Conservation (phyloP, 176 grass and related monocot genomes). For the Rhynchospora tenuis region DNA sequence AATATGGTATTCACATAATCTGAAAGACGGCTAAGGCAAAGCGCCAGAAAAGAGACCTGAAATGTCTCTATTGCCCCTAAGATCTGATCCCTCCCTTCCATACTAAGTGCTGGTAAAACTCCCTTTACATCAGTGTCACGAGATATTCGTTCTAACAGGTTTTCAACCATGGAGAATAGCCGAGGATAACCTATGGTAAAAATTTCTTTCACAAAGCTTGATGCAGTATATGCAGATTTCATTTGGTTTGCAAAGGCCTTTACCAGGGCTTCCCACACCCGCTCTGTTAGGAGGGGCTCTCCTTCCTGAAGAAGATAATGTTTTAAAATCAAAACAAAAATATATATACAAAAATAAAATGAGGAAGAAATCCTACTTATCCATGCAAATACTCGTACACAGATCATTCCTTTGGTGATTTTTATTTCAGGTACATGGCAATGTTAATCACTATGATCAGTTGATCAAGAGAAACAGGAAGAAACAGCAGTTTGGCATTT, state of each 20-base stretch:
- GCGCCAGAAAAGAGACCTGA: slow-evolving; percentile 71
- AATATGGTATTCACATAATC: slow-evolving; percentile 98
- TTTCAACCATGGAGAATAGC: slow-evolving; percentile 84
- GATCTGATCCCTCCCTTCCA: slow-evolving; percentile 74
- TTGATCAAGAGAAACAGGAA: neutral
- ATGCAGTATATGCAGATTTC: slow-evolving; percentile 83
- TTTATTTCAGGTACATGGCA: neutral
- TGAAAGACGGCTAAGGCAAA: slow-evolving; percentile 79
- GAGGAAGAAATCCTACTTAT: neutral
- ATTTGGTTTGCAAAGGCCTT: slow-evolving; percentile 94
- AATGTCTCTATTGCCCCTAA: slow-evolving; percentile 79
- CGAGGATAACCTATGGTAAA: slow-evolving; percentile 95
- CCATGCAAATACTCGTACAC: neutral
- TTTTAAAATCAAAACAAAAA: slow-evolving; percentile 18
- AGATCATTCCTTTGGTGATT: neutral
- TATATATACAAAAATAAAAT: neutral
- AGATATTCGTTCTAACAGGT: slow-evolving; percentile 90
- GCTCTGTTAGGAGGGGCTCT: slow-evolving; percentile 90
- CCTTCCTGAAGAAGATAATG: slow-evolving; percentile 57
- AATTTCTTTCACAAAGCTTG: slow-evolving; percentile 98
- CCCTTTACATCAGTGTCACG: slow-evolving; percentile 92
- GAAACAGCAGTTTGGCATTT: neutral
- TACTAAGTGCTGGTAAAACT: slow-evolving; percentile 67
- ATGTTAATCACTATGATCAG: neutral
- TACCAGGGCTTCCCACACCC: slow-evolving; percentile 96